Percentiles rank a stretch among this genome's conserved stretches.
These are phyloP conservation scores for Kwoniella heveanensis DNA, from an alignment of 768 basidiomycete species.

Conservation along the genomic window DNA sequence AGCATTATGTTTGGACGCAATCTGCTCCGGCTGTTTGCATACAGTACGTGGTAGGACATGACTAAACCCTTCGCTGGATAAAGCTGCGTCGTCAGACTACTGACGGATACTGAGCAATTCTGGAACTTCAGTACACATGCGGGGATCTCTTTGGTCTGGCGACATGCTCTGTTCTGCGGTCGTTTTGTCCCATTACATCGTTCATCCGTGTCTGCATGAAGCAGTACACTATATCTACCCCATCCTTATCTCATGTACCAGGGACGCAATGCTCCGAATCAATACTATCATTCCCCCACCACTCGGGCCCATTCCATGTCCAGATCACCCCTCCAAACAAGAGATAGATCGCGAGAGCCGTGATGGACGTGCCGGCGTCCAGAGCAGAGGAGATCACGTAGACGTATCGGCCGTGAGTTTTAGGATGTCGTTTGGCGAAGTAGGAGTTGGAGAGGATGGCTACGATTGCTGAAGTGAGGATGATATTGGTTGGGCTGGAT, in stretches of 20 bases:
- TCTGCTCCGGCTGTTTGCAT: too few species aligned
- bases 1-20: too few species aligned
- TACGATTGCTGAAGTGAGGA: slow-evolving; percentile 44
- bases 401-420: slow-evolving; percentile 42
- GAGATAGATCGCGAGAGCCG: slow-evolving; percentile 51
- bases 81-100: too few species aligned
- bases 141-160: too few species aligned
- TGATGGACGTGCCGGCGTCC: slow-evolving; percentile 55
- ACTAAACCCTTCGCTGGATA: too few species aligned
- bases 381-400: slow-evolving; percentile 55
- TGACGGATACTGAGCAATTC: too few species aligned
- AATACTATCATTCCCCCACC: slow-evolving; percentile 53
- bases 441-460: slow-evolving; percentile 46
- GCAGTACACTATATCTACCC: too few species aligned
- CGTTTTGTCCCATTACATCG: too few species aligned
- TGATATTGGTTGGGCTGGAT: slow-evolving; percentile 53
- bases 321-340: slow-evolving; percentile 50
- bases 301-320: slow-evolving; percentile 39
- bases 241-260: slow-evolving; percentile 18
- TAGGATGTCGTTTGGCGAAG: slow-evolving; percentile 44
- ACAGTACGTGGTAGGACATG: too few species aligned
- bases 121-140: too few species aligned
- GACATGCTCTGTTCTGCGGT: too few species aligned
- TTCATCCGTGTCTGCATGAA: too few species aligned
- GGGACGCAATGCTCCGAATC: slow-evolving; percentile 56